Conservation (phyloP, 2,329 filamentous ascomycete species). For the Diaporthe citri region DNA sequence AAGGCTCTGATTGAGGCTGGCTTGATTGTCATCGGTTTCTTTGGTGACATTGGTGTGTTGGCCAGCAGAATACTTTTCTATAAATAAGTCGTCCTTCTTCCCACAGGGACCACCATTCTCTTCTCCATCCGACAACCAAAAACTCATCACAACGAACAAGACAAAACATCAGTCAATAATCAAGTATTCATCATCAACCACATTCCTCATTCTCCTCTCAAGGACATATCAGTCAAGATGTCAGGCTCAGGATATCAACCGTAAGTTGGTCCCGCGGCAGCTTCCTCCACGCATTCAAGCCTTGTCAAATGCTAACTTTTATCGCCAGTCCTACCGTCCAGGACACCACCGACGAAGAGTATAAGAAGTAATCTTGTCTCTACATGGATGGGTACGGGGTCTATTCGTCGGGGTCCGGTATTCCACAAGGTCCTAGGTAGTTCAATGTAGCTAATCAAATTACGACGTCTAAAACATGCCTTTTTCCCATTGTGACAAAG, state of each 20-base stretch:
- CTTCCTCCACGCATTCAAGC: too few species aligned
- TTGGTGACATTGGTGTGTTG: background rate
- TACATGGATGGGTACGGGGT: background rate
- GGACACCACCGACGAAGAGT: slow-evolving; percentile 21
- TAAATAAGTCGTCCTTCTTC: background rate
- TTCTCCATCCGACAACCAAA: background rate
- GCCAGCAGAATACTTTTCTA: background rate
- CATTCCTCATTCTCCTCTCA: background rate
- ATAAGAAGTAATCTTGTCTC: slow-evolving; percentile 11
- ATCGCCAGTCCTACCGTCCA: slow-evolving; percentile 2
- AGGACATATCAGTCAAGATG: background rate
- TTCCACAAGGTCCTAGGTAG: background rate
- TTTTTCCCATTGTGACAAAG: background rate
- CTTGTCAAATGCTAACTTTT: background rate
- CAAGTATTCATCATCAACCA: background rate
- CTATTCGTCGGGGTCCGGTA: background rate
- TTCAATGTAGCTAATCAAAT: background rate
- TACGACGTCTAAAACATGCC: background rate
- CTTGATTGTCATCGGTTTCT: background rate
- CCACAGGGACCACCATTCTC: background rate
- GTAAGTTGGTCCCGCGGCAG: background rate
- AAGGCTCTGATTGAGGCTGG: background rate
- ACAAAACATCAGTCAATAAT: background rate
- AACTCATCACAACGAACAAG: background rate
- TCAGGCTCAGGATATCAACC: slow-evolving; percentile 12